Percentiles rank a stretch among this genome's conserved stretches.
phyloP scores from a whole-genome alignment of 2,329 filamentous ascomycete genomes.

The Pseudogymnoascus destructans region DNA sequence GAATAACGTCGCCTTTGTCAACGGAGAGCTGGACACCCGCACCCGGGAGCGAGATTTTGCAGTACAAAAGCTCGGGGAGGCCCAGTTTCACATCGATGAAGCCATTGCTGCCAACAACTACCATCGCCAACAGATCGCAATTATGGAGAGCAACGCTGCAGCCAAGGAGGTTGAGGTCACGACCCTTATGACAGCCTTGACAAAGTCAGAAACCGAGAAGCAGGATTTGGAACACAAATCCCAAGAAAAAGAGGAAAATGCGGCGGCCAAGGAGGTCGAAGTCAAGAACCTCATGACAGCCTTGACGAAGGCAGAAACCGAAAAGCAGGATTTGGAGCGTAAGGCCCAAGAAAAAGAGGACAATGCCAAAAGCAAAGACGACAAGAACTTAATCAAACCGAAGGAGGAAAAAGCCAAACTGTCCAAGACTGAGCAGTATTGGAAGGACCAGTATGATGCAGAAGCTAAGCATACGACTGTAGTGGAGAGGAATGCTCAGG shows the following conservation, averaged over 20 bases:
- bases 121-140: neutral
- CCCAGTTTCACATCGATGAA: neutral
- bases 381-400: neutral
- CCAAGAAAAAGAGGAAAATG: neutral
- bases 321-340: neutral
- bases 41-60: slow-evolving; percentile 4
- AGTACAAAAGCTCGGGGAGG: neutral
- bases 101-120: neutral
- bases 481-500: neutral
- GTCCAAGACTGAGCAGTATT: neutral
- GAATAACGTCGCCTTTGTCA: neutral
- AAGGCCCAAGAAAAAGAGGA: neutral
- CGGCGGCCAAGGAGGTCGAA: neutral
- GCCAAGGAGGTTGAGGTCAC: neutral
- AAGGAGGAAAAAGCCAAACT: neutral
- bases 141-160: neutral
- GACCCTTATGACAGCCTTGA: neutral
- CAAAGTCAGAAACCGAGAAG: neutral
- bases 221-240: neutral
- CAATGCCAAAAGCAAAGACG: neutral
- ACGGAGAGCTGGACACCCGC: neutral
- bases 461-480: neutral
- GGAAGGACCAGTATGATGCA: neutral
- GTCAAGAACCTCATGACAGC: neutral
- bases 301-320: neutral